Evolutionary conservation across 208 protist genomes (phyloP).

Genomic region (Kentomonas sorsogonicus): DNA sequence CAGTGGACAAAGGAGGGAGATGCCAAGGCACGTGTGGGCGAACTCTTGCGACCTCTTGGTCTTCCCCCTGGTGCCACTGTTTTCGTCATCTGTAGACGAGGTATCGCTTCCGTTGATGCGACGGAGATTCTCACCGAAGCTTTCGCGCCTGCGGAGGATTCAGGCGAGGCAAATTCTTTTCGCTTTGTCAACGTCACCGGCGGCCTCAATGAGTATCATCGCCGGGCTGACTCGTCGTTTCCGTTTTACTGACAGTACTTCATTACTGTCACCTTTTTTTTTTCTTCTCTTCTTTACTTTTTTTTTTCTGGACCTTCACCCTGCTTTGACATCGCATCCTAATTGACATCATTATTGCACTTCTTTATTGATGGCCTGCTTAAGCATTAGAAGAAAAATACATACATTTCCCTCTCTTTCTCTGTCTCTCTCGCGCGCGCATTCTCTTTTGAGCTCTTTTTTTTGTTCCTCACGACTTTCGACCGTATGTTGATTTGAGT

Average conservation of each 20-base stretch:
- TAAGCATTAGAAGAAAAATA: too few relatives aligned
- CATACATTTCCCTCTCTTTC: too few relatives aligned
- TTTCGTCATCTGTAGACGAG: constrained; percentile 80
- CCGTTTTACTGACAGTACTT: constrained; percentile 54
- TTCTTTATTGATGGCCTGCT: too few relatives aligned
- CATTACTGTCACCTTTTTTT: constrained; percentile 9
- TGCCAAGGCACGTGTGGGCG: neutral
- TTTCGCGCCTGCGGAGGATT: neutral
- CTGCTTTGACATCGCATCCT: too few relatives aligned
- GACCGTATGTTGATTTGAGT: too few relatives aligned
- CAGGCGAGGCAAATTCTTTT: neutral
- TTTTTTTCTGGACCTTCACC: constrained; percentile 2
- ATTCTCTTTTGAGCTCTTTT: too few relatives aligned
- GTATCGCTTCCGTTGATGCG: constrained; percentile 55
- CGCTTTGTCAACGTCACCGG: constrained; percentile 66
- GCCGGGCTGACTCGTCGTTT: constrained; percentile 45
- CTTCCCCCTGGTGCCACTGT: too few relatives aligned
- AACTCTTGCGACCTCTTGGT: too few relatives aligned
- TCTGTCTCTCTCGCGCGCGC: too few relatives aligned
- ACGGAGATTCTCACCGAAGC: constrained; percentile 32
- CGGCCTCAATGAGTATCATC: constrained; percentile 76
- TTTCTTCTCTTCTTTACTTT: constrained; percentile 2
- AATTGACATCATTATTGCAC: too few relatives aligned
- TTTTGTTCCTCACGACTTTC: too few relatives aligned
- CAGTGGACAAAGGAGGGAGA: constrained; percentile 30